Percentiles rank a stretch among this genome's conserved stretches.
phyloP scores from a whole-genome alignment of 2,329 filamentous ascomycete genomes.

The Colletotrichum lupini region DNA sequence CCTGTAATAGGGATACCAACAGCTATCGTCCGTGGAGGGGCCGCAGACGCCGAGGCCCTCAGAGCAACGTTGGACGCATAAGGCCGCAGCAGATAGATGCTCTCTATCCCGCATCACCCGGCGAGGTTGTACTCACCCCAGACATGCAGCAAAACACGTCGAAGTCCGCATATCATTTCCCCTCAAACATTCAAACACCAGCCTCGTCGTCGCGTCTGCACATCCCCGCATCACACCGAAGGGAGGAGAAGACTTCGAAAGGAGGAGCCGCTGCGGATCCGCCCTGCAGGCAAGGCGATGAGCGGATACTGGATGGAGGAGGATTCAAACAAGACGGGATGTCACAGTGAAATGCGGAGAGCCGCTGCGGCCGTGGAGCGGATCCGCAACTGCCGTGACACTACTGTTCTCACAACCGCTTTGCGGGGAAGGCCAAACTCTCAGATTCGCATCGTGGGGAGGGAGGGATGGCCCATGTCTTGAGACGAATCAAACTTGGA shows the following conservation, averaged over 20 bases:
- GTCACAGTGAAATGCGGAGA: not conserved
- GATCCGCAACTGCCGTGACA: not conserved
- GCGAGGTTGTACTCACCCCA: not conserved
- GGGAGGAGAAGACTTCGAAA: too few relatives aligned
- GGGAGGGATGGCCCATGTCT: not conserved
- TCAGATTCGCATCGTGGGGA: not conserved
- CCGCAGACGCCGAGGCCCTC: too few relatives aligned
- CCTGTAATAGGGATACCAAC: too few relatives aligned
- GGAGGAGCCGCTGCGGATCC: not conserved
- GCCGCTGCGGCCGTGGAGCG: not conserved
- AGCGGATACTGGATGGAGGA: too few relatives aligned
- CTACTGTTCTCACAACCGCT: not conserved
- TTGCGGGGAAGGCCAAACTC: not conserved
- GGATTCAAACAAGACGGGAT: not conserved
- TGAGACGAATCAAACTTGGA: not conserved
- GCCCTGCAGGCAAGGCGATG: not conserved
- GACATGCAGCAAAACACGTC: not conserved
- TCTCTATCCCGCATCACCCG: not conserved
- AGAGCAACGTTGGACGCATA: too few relatives aligned
- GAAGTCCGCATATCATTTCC: not conserved
- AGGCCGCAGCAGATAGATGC: too few relatives aligned
- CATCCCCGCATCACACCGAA: not conserved
- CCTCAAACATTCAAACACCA: not conserved
- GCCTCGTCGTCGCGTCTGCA: not conserved
- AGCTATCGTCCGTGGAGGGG: too few relatives aligned